Percentiles rank a stretch among this genome's conserved stretches.
phyloP scores from a whole-genome alignment of 2,329 filamentous ascomycete species.

The Cladorrhinum sp. region DNA sequence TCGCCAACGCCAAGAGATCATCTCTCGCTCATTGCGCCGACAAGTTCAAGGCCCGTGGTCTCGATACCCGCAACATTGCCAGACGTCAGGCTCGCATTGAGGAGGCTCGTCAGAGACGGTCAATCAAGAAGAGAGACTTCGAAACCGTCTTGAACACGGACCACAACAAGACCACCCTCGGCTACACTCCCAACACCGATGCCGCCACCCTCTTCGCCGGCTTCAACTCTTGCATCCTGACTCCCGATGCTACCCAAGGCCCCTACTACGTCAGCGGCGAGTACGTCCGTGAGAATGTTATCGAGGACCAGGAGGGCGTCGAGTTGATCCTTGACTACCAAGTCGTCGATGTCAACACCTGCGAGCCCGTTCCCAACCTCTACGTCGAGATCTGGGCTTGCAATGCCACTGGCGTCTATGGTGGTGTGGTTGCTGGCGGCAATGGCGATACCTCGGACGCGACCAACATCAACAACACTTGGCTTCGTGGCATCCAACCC shows the following conservation, averaged over 20 bases:
- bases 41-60: slow-evolving; percentile 38
- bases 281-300: slow-evolving; percentile 42
- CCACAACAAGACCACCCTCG: slow-evolving; percentile 37
- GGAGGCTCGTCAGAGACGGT: slow-evolving; percentile 33
- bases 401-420: slow-evolving; percentile 48
- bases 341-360: slow-evolving; percentile 47
- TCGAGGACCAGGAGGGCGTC: slow-evolving; percentile 43
- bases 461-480: slow-evolving; percentile 39
- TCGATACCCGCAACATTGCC: slow-evolving; percentile 35
- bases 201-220: slow-evolving; percentile 39
- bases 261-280: slow-evolving; percentile 52
- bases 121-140: slow-evolving; percentile 36
- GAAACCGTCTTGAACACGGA: slow-evolving; percentile 34
- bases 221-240: slow-evolving; percentile 47
- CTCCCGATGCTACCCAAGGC: slow-evolving; percentile 51
- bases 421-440: slow-evolving; percentile 43
- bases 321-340: slow-evolving; percentile 46
- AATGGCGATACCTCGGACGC: slow-evolving; percentile 39
- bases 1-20: slow-evolving; percentile 32
- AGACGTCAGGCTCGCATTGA: slow-evolving; percentile 36
- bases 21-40: slow-evolving; percentile 39
- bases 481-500: slow-evolving; percentile 40
- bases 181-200: slow-evolving; percentile 35
- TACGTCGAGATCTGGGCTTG: slow-evolving; percentile 48
- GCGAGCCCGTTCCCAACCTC: slow-evolving; percentile 42